These are phyloP conservation scores for Cytospora piceae DNA, from an alignment of 2,329 filamentous ascomycete genomes.

Conservation along the genomic window DNA sequence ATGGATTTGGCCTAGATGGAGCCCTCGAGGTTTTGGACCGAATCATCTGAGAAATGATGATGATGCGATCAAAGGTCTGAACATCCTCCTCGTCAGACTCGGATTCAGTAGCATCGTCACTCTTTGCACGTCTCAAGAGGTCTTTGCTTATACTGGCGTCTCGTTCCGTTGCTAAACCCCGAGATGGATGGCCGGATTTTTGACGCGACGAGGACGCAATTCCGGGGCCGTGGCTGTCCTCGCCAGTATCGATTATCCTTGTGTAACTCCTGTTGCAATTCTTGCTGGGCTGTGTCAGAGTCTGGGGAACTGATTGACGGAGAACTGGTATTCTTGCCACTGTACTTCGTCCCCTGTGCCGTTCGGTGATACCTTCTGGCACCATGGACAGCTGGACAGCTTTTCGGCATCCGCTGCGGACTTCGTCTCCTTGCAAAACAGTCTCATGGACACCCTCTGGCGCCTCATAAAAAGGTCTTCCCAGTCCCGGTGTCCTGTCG, in stretches of 20 bases:
- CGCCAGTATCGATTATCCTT: background rate
- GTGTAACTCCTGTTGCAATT: background rate
- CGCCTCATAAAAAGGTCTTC: background rate
- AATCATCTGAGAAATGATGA: background rate
- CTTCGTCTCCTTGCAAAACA: background rate
- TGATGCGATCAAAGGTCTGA: background rate
- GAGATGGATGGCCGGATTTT: background rate
- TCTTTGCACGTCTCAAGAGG: background rate
- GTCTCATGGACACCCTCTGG: slow-evolving; percentile 7
- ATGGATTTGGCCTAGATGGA: slow-evolving; percentile 27
- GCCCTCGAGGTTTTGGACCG: slow-evolving; percentile 38
- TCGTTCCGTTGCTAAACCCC: background rate
- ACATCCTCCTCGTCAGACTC: slow-evolving; percentile 4
- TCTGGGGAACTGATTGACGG: too few species aligned
- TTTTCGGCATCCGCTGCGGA: background rate
- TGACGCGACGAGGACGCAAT: background rate
- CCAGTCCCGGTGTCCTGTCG: background rate
- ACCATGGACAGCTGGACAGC: background rate
- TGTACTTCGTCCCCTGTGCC: background rate
- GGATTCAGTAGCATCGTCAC: background rate
- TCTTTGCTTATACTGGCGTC: background rate
- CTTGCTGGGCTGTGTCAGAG: background rate
- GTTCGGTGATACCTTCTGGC: background rate
- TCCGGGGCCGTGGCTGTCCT: background rate
- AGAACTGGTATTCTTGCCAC: background rate